Evolutionary conservation across 2,329 filamentous ascomycete genomes (phyloP).

Genomic region (Paracorniculantispora psalliotae): DNA sequence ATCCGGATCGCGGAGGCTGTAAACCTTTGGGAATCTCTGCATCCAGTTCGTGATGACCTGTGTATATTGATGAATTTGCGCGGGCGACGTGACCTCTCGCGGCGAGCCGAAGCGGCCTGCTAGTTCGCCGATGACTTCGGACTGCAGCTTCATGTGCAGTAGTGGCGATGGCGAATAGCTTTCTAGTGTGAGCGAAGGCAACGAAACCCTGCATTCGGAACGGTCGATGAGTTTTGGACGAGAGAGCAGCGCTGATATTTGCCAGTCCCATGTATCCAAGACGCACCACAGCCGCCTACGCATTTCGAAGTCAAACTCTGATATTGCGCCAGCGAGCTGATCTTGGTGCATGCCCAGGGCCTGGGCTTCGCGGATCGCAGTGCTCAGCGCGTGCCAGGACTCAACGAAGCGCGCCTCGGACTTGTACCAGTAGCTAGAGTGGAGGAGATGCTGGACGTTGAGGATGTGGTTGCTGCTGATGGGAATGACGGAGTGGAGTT

Average conservation of each 20-base stretch:
- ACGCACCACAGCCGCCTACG: slow-evolving; percentile 33
- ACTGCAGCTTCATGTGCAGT: slow-evolving; percentile 32
- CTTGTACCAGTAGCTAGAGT: slow-evolving; percentile 35
- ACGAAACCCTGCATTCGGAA: slow-evolving; percentile 12
- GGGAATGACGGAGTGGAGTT: slow-evolving; percentile 29
- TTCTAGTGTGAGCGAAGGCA: slow-evolving; percentile 15
- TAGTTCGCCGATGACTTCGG: slow-evolving; percentile 27
- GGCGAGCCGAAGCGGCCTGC: slow-evolving; percentile 27
- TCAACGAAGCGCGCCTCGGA: slow-evolving; percentile 32
- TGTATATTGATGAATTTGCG: slow-evolving; percentile 30
- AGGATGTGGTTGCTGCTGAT: slow-evolving; percentile 28
- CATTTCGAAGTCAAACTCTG: slow-evolving; percentile 33
- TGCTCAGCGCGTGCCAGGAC: slow-evolving; percentile 32
- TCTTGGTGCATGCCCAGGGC: slow-evolving; percentile 31
- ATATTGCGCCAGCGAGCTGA: slow-evolving; percentile 20
- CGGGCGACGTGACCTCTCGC: slow-evolving; percentile 23
- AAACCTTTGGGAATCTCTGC: slow-evolving; percentile 36
- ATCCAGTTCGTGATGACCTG: slow-evolving; percentile 38
- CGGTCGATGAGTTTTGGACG: slow-evolving; percentile 17
- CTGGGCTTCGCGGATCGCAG: slow-evolving; percentile 32
- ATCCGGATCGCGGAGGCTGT: slow-evolving; percentile 36
- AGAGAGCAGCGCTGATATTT: slow-evolving; percentile 29
- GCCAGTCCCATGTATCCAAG: slow-evolving; percentile 36
- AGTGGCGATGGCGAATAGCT: slow-evolving; percentile 14
- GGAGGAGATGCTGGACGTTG: slow-evolving; percentile 32